A percentile compares a stretch with the other conserved stretches of the same genome.
phyloP scores from a whole-genome alignment of 345 rosid species.

The Populus davidiana region DNA sequence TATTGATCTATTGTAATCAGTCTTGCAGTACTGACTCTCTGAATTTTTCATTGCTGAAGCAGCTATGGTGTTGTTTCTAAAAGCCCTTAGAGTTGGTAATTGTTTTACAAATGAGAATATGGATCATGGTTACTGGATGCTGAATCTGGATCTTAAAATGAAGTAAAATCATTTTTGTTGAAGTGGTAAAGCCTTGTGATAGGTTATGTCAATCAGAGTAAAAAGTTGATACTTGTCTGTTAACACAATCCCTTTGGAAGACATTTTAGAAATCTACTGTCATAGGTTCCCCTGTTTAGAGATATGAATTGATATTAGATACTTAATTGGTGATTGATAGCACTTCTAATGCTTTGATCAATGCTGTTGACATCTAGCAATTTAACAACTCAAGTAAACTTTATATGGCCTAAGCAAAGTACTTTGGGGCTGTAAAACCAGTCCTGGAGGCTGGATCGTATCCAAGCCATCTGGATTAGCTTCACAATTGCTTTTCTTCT shows the following conservation, averaged over 20 bases:
- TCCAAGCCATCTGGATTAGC: neutral
- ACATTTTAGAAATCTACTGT: neutral
- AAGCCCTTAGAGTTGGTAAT: neutral
- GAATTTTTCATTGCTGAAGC: neutral
- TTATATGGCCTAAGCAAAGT: neutral
- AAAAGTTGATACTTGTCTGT: neutral
- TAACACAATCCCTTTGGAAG: neutral
- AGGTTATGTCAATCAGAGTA: neutral
- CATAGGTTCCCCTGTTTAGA: neutral
- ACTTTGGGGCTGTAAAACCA: neutral
- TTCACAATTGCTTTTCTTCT: slow-evolving; percentile 6
- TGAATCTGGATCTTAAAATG: neutral
- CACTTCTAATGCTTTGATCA: neutral
- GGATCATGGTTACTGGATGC: neutral
- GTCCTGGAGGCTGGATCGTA: neutral
- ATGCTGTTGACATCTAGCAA: neutral
- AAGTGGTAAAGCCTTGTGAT: neutral
- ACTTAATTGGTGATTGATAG: neutral
- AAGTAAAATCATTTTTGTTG: neutral
- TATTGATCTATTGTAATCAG: neutral
- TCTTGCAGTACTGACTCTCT: slow-evolving; percentile 1
- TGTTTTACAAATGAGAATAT: neutral
- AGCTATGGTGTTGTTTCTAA: neutral
- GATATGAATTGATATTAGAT: neutral
- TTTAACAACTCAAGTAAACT: neutral